Evolutionary conservation across 2,329 filamentous ascomycete genomes (phyloP).

Genomic region (Xylariaceae sp.): DNA sequence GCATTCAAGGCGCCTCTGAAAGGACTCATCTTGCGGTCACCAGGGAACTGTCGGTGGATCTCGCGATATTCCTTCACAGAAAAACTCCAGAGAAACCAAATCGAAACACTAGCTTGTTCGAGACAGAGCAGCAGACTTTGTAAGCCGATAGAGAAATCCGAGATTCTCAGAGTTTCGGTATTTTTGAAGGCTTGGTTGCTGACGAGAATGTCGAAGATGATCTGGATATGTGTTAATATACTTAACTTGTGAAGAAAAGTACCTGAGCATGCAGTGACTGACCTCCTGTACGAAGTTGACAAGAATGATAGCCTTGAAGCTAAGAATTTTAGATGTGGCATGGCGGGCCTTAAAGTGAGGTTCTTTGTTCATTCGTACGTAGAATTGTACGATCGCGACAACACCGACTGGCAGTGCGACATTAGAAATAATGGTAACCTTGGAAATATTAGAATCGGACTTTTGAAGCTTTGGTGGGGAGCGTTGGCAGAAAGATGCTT

Average conservation of each 20-base stretch:
- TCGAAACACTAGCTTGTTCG: neutral
- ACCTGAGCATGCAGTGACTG: neutral
- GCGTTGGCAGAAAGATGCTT: too few species aligned
- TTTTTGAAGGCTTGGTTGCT: neutral
- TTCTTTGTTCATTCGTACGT: neutral
- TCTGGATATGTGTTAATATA: neutral
- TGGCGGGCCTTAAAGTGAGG: neutral
- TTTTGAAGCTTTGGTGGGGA: too few species aligned
- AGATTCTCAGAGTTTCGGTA: neutral
- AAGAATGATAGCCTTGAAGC: neutral
- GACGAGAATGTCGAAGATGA: neutral
- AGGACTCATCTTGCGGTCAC: neutral
- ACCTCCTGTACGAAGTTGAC: neutral
- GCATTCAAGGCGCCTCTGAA: neutral
- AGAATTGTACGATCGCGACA: neutral
- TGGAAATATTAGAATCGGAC: too few species aligned
- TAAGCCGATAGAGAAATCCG: neutral
- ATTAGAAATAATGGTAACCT: neutral
- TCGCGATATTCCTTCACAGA: neutral
- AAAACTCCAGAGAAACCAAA: neutral
- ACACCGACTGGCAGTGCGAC: neutral
- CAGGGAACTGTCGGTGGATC: neutral
- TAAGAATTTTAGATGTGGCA: neutral
- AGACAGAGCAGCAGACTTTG: neutral
- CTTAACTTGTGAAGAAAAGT: neutral